A percentile compares a stretch with the other conserved stretches of the same genome.
phyloP scores from a whole-genome alignment of 139 green algal species.

The Nannochloris sp. region DNA sequence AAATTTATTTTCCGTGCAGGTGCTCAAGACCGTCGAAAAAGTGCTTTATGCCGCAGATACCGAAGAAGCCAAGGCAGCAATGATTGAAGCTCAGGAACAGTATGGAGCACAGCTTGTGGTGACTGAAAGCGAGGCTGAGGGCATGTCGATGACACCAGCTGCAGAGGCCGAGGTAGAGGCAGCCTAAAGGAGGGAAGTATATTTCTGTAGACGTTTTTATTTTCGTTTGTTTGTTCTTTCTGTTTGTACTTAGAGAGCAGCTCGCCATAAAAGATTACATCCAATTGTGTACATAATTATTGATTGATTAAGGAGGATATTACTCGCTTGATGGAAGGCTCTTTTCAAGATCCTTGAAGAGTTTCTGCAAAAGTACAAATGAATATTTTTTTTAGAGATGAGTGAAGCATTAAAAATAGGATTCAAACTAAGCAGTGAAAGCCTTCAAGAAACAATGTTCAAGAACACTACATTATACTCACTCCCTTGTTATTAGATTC shows the following conservation, averaged over 20 bases:
- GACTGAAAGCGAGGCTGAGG: not conserved
- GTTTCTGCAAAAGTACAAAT: conserved; percentile 16
- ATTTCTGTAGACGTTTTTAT: not conserved
- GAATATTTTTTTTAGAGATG: not conserved
- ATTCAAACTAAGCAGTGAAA: too few relatives aligned
- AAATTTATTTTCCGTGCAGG: conserved; percentile 14
- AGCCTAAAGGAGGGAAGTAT: not conserved
- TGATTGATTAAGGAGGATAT: not conserved
- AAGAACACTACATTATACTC: too few relatives aligned
- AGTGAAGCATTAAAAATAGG: not conserved
- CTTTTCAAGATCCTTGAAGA: conserved; percentile 29
- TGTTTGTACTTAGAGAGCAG: too few relatives aligned
- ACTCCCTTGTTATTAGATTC: conserved; percentile 37
- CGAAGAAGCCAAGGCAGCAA: conserved; percentile 42
- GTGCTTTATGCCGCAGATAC: conserved; percentile 79
- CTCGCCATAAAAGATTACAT: too few relatives aligned
- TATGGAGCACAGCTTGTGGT: not conserved
- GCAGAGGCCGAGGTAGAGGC: not conserved
- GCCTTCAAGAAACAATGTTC: too few relatives aligned
- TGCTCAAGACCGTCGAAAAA: conserved; percentile 58
- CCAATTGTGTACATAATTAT: too few relatives aligned
- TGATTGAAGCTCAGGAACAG: conserved; percentile 22
- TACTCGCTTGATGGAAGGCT: not conserved
- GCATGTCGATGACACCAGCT: not conserved
- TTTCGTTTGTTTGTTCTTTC: too few relatives aligned